Evolutionary conservation across 805 yeast species (phyloP), one percentile per base, ranked within the genome.

Genomic region (Pichia pseudocactophila): DNA sequence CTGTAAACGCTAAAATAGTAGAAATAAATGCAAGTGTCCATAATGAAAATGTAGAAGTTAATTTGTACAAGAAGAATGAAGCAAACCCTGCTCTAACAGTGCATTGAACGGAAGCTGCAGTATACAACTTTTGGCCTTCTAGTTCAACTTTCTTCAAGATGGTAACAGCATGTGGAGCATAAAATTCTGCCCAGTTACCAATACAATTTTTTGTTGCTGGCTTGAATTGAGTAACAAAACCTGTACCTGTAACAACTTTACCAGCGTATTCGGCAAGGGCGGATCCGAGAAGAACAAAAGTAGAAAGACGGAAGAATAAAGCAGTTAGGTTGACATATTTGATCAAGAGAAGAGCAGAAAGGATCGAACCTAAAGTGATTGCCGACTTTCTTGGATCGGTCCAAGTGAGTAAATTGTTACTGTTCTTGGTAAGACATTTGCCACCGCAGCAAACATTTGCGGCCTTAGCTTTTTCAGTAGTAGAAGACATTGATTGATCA

Each of bases 231-330:
- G 88, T 74, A 47, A 90, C 80, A 49, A 89, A 71, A 16, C 97
- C 96, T 57, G 71, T 69, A 50, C 96, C 96, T 39, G 84, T 72
- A 51, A 82, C 64, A 34, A 77, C 54, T 58, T 82, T 82, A 48
- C 95, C 82, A 44, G 71, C 69, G 57, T 80, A 83, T 68, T 89
- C 97, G 43, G 80, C 83, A 43, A 74, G 69, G 40, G 88, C 92
- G 39, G 90, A 73, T 25, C 73, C 56, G 20, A 53, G 44, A 48
- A 88, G 70, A 22, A 73, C 77, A 48, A 78, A 63, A 59, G 78
- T 77, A 42, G 77, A 64, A 36, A 81, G 47, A 60, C 73, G 77
- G 70, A 80, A 74, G 55, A 80, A 64, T 41, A 80, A 64, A 49
- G 78, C 74, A 53, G 80, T 53, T 51, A 83, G 57, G 59, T 82